phyloP scores from a whole-genome alignment of 2,329 filamentous ascomycete genomes.

The Arthrobotrys sphaeroides region DNA sequence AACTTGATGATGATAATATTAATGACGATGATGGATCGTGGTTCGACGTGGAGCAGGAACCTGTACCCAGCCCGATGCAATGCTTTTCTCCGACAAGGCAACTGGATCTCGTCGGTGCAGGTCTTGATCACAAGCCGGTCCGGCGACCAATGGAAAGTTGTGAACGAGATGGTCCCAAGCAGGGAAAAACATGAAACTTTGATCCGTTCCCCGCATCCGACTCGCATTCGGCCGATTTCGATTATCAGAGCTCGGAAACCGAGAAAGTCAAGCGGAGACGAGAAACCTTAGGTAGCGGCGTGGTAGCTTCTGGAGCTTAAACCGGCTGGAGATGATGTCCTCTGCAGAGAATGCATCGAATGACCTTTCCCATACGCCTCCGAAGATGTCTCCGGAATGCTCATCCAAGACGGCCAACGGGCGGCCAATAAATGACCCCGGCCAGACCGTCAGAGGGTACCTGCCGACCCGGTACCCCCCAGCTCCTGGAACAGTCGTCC shows the following conservation, averaged over 20 bases:
- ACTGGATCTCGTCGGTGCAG: neutral
- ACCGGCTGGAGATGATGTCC: neutral
- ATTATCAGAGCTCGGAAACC: neutral
- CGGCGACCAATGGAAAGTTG: conserved; percentile 8
- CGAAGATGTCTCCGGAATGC: neutral
- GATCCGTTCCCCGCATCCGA: neutral
- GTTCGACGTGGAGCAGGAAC: neutral
- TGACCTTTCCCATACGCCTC: too few relatives aligned
- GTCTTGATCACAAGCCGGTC: conserved; percentile 26
- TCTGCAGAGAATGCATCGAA: neutral
- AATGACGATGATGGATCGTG: neutral
- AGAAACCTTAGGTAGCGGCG: too few relatives aligned
- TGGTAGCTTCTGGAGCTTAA: conserved; percentile 3
- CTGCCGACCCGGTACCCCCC: conserved; percentile 10
- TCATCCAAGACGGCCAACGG: conserved; percentile 7
- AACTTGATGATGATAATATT: too few relatives aligned
- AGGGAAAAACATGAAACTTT: conserved; percentile 1
- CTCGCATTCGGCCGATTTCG: neutral
- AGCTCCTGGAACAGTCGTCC: neutral
- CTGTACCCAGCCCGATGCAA: too few relatives aligned
- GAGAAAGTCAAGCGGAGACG: too few relatives aligned
- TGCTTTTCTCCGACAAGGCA: neutral
- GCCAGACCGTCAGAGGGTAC: conserved; percentile 18
- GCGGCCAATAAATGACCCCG: conserved; percentile 3
- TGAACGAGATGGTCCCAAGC: too few relatives aligned